Evolutionary conservation across 2,329 filamentous ascomycete species (phyloP), one percentile per base, ranked within the genome.

Genomic region (Pleurostoma richardsiae): DNA sequence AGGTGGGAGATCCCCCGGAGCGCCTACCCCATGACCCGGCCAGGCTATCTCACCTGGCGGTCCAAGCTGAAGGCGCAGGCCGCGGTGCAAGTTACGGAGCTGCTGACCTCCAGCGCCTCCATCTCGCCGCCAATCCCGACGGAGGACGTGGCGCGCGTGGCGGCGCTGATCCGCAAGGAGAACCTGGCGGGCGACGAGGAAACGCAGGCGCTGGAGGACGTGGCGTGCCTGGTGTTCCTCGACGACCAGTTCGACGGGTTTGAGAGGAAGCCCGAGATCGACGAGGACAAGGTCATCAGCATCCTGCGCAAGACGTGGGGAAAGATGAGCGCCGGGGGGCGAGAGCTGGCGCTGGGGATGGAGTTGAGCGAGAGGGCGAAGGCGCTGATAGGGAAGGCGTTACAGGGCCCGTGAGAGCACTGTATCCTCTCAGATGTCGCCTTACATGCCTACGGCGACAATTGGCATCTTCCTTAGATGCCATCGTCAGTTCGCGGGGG

Each of bases 171-270:
- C 45, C 75, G 86, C 51, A 95, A 95, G 67, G 87, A 94, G 62
- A 82, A 83, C 46, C 67, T 95, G 55, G 76, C 74, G 59, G 68
- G 70, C 45, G 68, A 74, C 52, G 58, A 63, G 11, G 85, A 90
- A 63, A 83, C 85, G 46, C 86, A 92, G 71, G 75, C 80, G 5
- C 72, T 95, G 51, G 90, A 95, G 70, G 90, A 95, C 67, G 86
- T 90, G 41, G 90, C 90, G 3, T 95, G 89, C 61, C 68, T 95
- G 46, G 89, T 95, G 29, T 95, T 95, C 62, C 68, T 95, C 54
- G 89, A 94, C 61, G 88, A 92, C 61, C 87, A 94, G 61, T 86
- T 95, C 52, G 89, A 91, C 57, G 80, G 78, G 43, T 95, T 94
- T 66, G 85, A 89, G 71, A 74, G 64, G 54, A 73, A 77, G 60